Evolutionary conservation across 1,139 yeast genomes (phyloP), one percentile per base, ranked within the genome.

Genomic region (Lodderomyces oxycetoniae): DNA sequence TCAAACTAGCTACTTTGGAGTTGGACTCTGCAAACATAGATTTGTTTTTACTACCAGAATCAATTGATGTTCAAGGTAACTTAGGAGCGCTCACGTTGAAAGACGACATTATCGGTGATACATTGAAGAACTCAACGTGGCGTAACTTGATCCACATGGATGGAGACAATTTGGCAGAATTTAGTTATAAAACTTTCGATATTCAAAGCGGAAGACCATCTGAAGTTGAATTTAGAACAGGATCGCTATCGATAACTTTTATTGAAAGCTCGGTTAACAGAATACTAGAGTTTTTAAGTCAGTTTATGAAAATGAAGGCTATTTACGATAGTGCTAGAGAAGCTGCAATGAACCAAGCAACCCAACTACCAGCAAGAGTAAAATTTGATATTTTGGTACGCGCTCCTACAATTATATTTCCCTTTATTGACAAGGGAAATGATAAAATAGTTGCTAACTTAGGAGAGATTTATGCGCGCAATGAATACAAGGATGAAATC

Each of bases 291-390:
- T 89, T 79, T 49, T 61, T 87, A 48, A 76, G 76, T 44, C 84
- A 84, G 47, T 85, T 93, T 51, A 82, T 79, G 40, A 74, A 74
- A 46, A 87, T 91, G 96, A 91, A 91, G 55, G 77, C 78, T 2
- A 68, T 89, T 11, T 91, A 83, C 54, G 98, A 91, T 49, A 66
- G 75, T 12, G 95, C 97, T 0, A 72, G 98, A 41, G 87, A 83
- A 47, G 86, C 89, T 9, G 96, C 97, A 0, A 61, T 68, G 6
- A 62, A 63, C 37, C 81, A 78, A 50, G 88, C 89, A 2, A 71
- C 62, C 37, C 84, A 73, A 47, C 74, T 81, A 34, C 80, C 81
- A 37, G 72, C 63, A 32, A 73, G 71, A 44, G 78, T 87, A 56
- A 79, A 79, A 44, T 74, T 91, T 50, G 84, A 88, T 48, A 59